Evolutionary conservation across 140 eudicot genomes (phyloP).

Genomic region (Anethum foeniculum): DNA sequence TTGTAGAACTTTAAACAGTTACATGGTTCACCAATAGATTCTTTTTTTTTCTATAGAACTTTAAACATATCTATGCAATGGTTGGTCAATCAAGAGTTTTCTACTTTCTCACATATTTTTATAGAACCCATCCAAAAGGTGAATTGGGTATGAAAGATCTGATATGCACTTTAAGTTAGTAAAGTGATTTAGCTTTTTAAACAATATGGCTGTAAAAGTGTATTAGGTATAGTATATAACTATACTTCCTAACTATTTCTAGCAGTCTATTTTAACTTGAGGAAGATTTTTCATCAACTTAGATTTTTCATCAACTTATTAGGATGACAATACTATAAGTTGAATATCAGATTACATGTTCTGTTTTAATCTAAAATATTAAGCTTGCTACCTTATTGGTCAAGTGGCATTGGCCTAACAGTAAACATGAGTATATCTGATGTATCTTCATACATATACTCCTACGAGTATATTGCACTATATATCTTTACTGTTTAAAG

Average conservation of each 20-base stretch:
- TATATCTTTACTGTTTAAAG: constrained; percentile 21
- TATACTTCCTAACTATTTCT: neutral
- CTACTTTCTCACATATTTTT: neutral
- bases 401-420: neutral
- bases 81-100: neutral
- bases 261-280: neutral
- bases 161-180: neutral
- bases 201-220: neutral
- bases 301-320: neutral
- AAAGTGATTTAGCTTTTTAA: neutral
- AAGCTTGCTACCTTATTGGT: neutral
- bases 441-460: neutral
- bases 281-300: too few relatives aligned
- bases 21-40: constrained; percentile 81
- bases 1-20: too few relatives aligned
- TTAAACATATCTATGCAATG: neutral
- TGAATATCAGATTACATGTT: neutral
- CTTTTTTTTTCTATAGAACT: neutral
- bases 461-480: too few relatives aligned
- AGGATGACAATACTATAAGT: neutral
- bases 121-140: neutral
- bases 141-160: neutral
- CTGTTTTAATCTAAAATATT: neutral
- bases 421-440: too few relatives aligned
- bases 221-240: neutral